Percentiles rank a stretch among this genome's conserved stretches.
These are phyloP conservation scores for Sclerospora graminicola DNA, from an alignment of 352 stramenopile genomes.

Conservation along the genomic window DNA sequence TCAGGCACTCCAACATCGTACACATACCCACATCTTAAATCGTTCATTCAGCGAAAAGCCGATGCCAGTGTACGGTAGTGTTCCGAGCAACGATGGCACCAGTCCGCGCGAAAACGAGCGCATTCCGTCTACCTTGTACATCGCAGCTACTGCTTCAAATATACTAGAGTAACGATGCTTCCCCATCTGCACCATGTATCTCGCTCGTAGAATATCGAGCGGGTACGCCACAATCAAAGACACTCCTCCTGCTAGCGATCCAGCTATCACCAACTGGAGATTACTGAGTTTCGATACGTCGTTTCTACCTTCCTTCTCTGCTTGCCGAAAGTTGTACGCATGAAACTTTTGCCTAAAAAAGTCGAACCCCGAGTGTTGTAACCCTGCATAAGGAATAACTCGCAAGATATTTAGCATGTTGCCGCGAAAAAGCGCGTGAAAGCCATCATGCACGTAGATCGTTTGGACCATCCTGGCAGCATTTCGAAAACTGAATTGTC, in stretches of 20 bases:
- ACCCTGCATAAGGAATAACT: conserved; percentile 65
- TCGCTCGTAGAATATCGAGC: conserved; percentile 69
- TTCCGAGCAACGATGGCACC: conserved; percentile 68
- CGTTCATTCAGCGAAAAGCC: conserved; percentile 77
- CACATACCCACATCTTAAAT: conserved; percentile 69
- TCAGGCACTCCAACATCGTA: not conserved
- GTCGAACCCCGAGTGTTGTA: conserved; percentile 81
- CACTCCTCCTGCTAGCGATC: conserved; percentile 58
- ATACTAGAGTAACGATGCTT: conserved; percentile 67
- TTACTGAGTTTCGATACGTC: conserved; percentile 67
- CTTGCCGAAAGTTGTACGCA: conserved; percentile 56
- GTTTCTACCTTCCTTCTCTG: conserved; percentile 15
- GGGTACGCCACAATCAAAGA: conserved; percentile 73
- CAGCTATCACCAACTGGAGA: conserved; percentile 55
- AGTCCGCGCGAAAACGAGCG: conserved; percentile 64
- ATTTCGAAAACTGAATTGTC: conserved; percentile 66
- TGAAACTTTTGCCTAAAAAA: conserved; percentile 77
- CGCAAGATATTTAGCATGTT: conserved; percentile 75
- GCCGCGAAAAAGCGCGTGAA: conserved; percentile 54
- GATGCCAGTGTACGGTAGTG: conserved; percentile 81
- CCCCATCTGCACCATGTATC: conserved; percentile 83
- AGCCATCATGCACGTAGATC: conserved; percentile 68
- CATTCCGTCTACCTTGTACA: conserved; percentile 66
- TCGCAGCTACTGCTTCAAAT: conserved; percentile 49
- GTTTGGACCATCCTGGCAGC: conserved; percentile 39